Base-by-base conservation (phyloP, 2,329 filamentous ascomycete genomes). In the Bipolaris victoriae region DNA sequence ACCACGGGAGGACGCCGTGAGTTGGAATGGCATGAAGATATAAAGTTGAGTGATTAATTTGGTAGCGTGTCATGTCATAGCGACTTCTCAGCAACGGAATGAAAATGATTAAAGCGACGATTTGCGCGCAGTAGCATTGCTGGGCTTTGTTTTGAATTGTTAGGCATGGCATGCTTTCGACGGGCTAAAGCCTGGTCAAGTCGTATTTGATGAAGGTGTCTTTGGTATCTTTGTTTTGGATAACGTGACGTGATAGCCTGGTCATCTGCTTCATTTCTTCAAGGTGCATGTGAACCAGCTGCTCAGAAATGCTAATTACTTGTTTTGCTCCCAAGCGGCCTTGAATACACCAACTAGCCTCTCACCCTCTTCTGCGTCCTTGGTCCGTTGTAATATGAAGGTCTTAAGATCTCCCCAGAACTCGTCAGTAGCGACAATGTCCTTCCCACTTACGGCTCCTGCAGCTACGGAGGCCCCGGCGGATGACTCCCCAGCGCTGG, bases 341-440 rank as follows among this genome's bases (percentile, higher is more conserved):
- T 84, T 89, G 72, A 97, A 97, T 20, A 90, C 74, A 5, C 75
- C 79, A 35, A 84, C 83, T 68, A 94, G 75, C 67, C 87, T 84
- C 64, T 85, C 85, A 0, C 89, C 90, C 70, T 85, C 82, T 2
- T 73, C 74, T 49, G 83, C 87, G 72, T 96, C 90, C 76, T 89
- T 87, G 67, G 97, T 78, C 73, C 91, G 85, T 80, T 93, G 90
- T 70, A 87, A 79, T 74, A 99, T 74, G 76, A 94, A 98, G 0
- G 85, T 90, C 71, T 87, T 87, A 62, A 99, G 77, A 79, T 98
- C 95, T 7, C 78, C 79, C 95, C 95, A 99, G 73, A 99, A 99
- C 53, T 84, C 87, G 6, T 89, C 85, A 11, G 86, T 89, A 70
- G 85, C 79, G 62, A 96, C 72, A 18, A 89, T 83, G 26, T 85